Conservation (phyloP, 176 grass and related monocot genomes). For the Thalia dealbata region DNA sequence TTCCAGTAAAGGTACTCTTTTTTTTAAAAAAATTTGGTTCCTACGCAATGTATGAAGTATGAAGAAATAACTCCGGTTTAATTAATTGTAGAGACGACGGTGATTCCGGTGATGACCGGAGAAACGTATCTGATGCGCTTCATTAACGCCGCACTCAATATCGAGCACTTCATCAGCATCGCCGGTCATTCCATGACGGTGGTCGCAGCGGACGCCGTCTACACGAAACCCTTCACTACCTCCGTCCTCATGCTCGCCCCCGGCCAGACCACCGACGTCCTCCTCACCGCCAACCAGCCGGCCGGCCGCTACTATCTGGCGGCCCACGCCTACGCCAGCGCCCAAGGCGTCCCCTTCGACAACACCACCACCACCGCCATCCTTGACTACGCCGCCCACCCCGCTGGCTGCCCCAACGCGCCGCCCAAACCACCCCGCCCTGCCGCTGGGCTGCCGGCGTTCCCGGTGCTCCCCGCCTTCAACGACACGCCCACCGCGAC, state of each 20-base stretch:
- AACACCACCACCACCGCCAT: slow-evolving; percentile 14
- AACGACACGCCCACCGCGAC: slow-evolving; percentile 1
- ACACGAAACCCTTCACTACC: slow-evolving; percentile 1
- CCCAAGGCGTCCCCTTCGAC: background rate
- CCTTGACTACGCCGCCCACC: background rate
- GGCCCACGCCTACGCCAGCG: background rate
- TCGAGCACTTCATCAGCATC: slow-evolving; percentile 9
- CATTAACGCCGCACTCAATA: slow-evolving; percentile 10
- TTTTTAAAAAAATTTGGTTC: too few species aligned
- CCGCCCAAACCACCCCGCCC: background rate
- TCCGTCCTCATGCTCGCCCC: slow-evolving; percentile 9
- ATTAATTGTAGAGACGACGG: background rate
- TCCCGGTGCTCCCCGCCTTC: slow-evolving; percentile 1
- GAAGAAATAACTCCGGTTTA: too few species aligned
- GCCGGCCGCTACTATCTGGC: slow-evolving; percentile 11
- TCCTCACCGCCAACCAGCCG: slow-evolving; percentile 3
- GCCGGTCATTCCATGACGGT: slow-evolving; percentile 12
- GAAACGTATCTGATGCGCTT: slow-evolving; percentile 8
- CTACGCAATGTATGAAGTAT: too few species aligned
- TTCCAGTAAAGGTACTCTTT: background rate
- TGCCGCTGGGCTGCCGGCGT: background rate
- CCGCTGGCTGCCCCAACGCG: background rate
- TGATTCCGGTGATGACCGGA: background rate
- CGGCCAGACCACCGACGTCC: slow-evolving; percentile 16
- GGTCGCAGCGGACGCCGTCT: background rate